A percentile compares a stretch with the other conserved stretches of the same genome.
Evolutionary conservation across 441 rosid species (phyloP).

Genomic region (Kokia cookei): DNA sequence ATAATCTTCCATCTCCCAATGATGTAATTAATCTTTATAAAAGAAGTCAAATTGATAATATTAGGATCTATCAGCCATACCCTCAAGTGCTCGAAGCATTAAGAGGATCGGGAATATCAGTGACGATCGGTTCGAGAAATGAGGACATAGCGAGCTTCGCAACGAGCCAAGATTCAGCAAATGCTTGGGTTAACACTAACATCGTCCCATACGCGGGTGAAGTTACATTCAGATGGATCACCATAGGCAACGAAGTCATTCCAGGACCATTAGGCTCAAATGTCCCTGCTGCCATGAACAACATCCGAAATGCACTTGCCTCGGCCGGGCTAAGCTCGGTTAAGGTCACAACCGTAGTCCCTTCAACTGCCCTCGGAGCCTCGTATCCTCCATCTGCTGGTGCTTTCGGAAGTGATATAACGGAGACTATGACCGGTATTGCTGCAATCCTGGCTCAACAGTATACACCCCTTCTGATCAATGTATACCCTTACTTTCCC

Average conservation of each 20-base stretch:
- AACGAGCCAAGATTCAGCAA: background rate
- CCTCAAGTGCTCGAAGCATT: conserved; percentile 15
- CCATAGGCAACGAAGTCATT: conserved; percentile 24
- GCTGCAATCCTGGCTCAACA: background rate
- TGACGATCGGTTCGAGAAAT: conserved; percentile 14
- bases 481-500: conserved; percentile 24
- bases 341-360: conserved; percentile 16
- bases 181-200: conserved; percentile 12
- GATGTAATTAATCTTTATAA: conserved; percentile 8
- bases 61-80: conserved; percentile 20
- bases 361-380: conserved; percentile 2
- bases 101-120: conserved; percentile 5
- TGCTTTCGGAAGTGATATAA: conserved; percentile 2
- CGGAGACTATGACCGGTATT: conserved; percentile 8
- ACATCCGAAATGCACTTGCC: conserved; percentile 7
- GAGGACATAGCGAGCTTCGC: conserved; percentile 17
- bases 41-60: background rate
- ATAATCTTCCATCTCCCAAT: conserved; percentile 24
- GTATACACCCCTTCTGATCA: conserved; percentile 15
- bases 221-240: conserved; percentile 7
- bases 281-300: conserved; percentile 13
- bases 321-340: background rate
- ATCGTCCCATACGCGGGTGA: conserved; percentile 15
- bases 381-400: conserved; percentile 30
- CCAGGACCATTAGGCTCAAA: background rate